These are phyloP conservation scores for Scolecobasidium constrictum DNA, from an alignment of 2,329 filamentous ascomycete species.

Conservation along the genomic window DNA sequence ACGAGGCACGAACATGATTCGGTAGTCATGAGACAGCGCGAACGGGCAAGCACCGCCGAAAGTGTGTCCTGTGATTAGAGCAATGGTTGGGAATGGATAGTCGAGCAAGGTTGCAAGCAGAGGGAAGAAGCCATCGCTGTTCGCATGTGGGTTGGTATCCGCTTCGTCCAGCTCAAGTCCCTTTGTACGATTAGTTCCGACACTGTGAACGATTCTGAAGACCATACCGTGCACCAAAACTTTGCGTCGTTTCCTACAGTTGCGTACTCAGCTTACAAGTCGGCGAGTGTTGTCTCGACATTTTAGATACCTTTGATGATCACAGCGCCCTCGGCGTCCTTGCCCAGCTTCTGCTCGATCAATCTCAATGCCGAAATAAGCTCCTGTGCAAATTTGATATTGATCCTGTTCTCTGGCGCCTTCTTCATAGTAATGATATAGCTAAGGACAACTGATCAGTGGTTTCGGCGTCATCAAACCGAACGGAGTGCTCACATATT, in stretches of 20 bases:
- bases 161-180: slow-evolving; percentile 37
- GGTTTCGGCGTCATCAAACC: no score
- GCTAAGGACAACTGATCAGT: no score
- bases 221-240: slow-evolving; percentile 37
- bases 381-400: slow-evolving; percentile 39
- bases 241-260: slow-evolving; percentile 35
- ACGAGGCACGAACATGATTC: slow-evolving; percentile 25
- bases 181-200: not conserved
- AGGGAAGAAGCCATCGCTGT: slow-evolving; percentile 47
- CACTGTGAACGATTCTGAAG: not conserved
- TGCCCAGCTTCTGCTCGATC: slow-evolving; percentile 36
- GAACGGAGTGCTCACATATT: no score
- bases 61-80: slow-evolving; percentile 37
- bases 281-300: no score
- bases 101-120: slow-evolving; percentile 37
- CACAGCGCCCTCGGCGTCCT: slow-evolving; percentile 39
- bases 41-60: slow-evolving; percentile 39
- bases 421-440: slow-evolving; percentile 46
- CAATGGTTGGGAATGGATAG: slow-evolving; percentile 38
- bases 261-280: not conserved
- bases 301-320: slow-evolving; percentile 35
- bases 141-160: slow-evolving; percentile 41
- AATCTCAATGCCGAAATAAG: slow-evolving; percentile 39
- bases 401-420: slow-evolving; percentile 43
- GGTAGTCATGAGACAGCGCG: slow-evolving; percentile 37